Conservation (phyloP, 2,329 filamentous ascomycete species). For the Neonectria magnoliae region DNA sequence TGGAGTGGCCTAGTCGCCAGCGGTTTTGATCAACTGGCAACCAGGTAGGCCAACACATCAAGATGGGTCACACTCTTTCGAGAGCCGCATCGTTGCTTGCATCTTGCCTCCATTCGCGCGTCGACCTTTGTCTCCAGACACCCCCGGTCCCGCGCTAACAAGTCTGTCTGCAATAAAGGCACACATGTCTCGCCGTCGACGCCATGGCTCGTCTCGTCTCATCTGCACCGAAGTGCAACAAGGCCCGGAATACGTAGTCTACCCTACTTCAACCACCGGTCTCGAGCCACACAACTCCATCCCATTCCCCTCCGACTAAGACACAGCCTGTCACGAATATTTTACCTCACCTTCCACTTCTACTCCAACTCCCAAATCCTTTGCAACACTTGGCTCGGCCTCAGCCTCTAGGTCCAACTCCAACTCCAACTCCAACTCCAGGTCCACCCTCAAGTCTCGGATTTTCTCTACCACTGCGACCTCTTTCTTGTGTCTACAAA, state of each 20-base stretch:
- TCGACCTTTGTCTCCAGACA: slow-evolving; percentile 54
- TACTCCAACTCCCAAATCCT: neutral
- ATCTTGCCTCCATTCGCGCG: slow-evolving; percentile 58
- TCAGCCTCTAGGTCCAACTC: slow-evolving; percentile 1
- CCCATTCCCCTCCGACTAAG: slow-evolving; percentile 28
- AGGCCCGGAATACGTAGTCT: slow-evolving; percentile 60
- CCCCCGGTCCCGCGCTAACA: slow-evolving; percentile 62
- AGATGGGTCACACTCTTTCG: slow-evolving; percentile 72
- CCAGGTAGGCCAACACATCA: slow-evolving; percentile 92
- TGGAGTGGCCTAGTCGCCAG: slow-evolving; percentile 72
- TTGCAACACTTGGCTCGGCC: neutral
- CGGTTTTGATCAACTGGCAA: slow-evolving; percentile 80
- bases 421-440: slow-evolving; percentile 3
- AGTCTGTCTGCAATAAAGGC: slow-evolving; percentile 70
- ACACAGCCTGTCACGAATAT: slow-evolving; percentile 11
- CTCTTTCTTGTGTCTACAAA: neutral
- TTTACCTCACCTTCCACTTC: slow-evolving; percentile 47
- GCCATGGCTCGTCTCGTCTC: slow-evolving; percentile 57
- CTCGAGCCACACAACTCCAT: slow-evolving; percentile 23
- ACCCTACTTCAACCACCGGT: slow-evolving; percentile 52
- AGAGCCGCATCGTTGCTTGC: slow-evolving; percentile 75
- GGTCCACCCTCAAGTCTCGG: neutral
- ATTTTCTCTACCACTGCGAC: slow-evolving; percentile 3
- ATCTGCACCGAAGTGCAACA: slow-evolving; percentile 52
- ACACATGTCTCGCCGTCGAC: slow-evolving; percentile 62